Evolutionary conservation across 345 rosid genomes (phyloP).

Genomic region (Corchorus capsularis): DNA sequence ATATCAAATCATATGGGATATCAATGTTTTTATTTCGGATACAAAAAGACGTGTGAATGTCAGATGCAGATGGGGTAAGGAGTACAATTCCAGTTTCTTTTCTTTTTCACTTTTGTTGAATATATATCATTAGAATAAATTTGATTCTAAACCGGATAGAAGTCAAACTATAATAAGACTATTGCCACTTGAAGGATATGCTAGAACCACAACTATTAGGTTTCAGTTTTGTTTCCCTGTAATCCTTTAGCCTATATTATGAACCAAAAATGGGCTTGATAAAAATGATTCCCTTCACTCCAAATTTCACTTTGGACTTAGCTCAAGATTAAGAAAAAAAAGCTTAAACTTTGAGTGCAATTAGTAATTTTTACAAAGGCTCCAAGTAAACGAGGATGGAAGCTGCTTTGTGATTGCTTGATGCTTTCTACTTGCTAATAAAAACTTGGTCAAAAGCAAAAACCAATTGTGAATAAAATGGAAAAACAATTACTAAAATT

Average conservation of each 20-base stretch:
- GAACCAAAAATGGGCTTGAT: not conserved
- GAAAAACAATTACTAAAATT: no score
- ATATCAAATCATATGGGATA: not conserved
- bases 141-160: not conserved
- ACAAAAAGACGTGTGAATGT: not conserved
- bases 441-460: no score
- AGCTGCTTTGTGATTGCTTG: not conserved
- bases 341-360: no score
- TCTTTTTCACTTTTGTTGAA: not conserved
- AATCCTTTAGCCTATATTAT: not conserved
- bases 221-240: not conserved
- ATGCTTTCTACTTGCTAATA: no score
- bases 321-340: no score
- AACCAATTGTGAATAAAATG: no score
- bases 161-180: not conserved
- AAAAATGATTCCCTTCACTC: not conserved
- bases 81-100: not conserved
- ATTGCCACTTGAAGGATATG: not conserved
- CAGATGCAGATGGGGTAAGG: not conserved
- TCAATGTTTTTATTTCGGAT: not conserved
- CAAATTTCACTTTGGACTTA: no score
- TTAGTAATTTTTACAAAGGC: no score
- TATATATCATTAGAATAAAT: no score
- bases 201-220: not conserved
- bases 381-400: not conserved